Conservation (phyloP, 306 rosid species). For the Malus fusca region DNA sequence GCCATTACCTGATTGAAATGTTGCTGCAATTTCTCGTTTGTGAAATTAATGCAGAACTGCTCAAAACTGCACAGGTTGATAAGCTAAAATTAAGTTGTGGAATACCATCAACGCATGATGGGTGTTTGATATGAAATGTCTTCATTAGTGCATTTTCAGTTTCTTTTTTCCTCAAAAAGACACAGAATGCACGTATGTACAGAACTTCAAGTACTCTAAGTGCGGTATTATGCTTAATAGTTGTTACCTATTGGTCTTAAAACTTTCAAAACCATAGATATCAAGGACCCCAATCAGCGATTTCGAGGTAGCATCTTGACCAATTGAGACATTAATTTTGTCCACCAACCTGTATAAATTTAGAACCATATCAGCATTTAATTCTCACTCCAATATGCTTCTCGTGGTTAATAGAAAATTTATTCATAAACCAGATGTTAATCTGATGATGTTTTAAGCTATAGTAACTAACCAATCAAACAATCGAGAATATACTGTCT, state of each 20-base stretch:
- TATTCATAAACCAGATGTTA: neutral
- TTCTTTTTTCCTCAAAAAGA: neutral
- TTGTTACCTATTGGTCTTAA: constrained; percentile 87
- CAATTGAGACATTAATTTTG: constrained; percentile 85
- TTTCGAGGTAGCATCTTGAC: constrained; percentile 83
- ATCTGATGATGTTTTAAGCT: neutral
- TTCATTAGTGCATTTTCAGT: constrained; percentile 17
- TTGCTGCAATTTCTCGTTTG: constrained; percentile 97
- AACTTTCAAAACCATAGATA: constrained; percentile 97
- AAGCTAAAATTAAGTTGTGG: constrained; percentile 46
- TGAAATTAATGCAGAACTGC: constrained; percentile 98
- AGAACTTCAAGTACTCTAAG: constrained; percentile 2
- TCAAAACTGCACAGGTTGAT: constrained; percentile 79
- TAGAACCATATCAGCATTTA: constrained; percentile 17
- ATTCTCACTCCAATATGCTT: constrained; percentile 10
- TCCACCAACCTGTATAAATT: constrained; percentile 77
- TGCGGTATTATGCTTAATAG: constrained; percentile 3
- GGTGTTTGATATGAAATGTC: constrained; percentile 22
- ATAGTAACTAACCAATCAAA: constrained; percentile 75
- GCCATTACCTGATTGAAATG: constrained; percentile 90
- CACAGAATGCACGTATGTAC: neutral
- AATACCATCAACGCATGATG: constrained; percentile 32
- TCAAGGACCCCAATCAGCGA: constrained; percentile 95
- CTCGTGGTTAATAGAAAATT: neutral
- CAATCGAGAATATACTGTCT: constrained; percentile 84